These are phyloP conservation scores for Lachnellula occidentalis DNA, from an alignment of 2,329 filamentous ascomycete genomes.

Conservation along the genomic window DNA sequence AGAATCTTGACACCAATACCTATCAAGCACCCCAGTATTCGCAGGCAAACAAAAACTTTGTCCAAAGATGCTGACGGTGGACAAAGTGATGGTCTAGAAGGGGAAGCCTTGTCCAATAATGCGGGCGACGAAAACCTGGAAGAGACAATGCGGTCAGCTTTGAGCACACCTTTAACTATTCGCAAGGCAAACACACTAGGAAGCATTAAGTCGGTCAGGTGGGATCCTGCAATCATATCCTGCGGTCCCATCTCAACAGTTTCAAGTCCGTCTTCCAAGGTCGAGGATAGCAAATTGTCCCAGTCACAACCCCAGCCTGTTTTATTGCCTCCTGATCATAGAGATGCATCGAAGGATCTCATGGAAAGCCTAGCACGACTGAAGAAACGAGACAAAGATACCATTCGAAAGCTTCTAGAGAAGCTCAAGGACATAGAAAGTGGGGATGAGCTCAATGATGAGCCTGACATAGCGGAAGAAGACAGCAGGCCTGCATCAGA, in stretches of 20 bases:
- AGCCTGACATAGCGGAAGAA: not conserved
- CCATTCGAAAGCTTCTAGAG: slow-evolving; percentile 18
- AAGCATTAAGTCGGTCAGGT: slow-evolving; percentile 19
- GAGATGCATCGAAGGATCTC: slow-evolving; percentile 6
- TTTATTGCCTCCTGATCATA: not conserved
- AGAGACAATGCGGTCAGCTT: slow-evolving; percentile 10
- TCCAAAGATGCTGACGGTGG: slow-evolving; percentile 8
- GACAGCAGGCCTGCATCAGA: not conserved
- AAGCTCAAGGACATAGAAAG: slow-evolving; percentile 15
- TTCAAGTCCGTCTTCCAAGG: not conserved
- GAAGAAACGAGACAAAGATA: slow-evolving; percentile 15
- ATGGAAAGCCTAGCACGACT: slow-evolving; percentile 14
- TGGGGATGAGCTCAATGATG: slow-evolving; percentile 8
- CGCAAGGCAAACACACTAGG: slow-evolving; percentile 1
- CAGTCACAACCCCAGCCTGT: not conserved
- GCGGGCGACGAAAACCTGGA: slow-evolving; percentile 3
- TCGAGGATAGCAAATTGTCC: no score
- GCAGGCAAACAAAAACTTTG: no score
- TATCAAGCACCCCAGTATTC: no score
- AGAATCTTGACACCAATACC: not conserved
- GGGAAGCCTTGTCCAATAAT: not conserved
- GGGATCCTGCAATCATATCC: slow-evolving; percentile 20
- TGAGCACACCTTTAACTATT: slow-evolving; percentile 1
- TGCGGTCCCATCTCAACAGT: not conserved
- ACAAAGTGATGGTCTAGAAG: slow-evolving; percentile 1